phyloP scores from a whole-genome alignment of 805 yeast species.

The Yamadazyma paraphyllophila region DNA sequence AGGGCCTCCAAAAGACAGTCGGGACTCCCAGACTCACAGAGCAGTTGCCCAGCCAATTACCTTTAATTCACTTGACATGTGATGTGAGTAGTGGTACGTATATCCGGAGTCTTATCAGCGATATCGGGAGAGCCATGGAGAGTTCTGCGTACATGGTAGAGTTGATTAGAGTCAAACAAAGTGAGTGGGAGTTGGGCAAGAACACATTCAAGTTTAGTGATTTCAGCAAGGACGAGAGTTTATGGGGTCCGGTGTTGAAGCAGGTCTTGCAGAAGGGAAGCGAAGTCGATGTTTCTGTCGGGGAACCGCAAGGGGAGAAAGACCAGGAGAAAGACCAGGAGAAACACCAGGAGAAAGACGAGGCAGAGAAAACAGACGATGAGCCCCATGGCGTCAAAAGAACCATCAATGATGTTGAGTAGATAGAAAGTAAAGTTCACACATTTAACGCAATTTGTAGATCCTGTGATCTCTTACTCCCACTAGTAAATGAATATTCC shows the following conservation, averaged over 20 bases:
- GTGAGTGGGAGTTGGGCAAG: conserved; percentile 75
- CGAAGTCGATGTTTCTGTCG: conserved; percentile 20
- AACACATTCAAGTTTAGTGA: conserved; percentile 68
- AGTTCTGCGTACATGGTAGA: conserved; percentile 87
- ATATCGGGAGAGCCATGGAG: conserved; percentile 76
- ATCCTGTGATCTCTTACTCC: no score
- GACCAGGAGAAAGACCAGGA: conserved; percentile 6
- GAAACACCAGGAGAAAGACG: no score
- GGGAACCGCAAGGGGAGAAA: neutral
- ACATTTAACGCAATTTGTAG: no score
- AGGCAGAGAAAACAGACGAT: neutral
- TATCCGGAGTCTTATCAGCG: conserved; percentile 86
- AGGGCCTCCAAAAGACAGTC: conserved; percentile 36
- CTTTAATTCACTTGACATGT: conserved; percentile 69
- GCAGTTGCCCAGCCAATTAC: conserved; percentile 52
- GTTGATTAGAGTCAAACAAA: conserved; percentile 70
- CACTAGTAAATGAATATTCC: no score
- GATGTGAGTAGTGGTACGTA: conserved; percentile 94
- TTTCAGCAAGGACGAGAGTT: conserved; percentile 56
- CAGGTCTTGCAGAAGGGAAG: conserved; percentile 46
- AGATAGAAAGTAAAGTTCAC: no score
- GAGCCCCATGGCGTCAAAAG: conserved; percentile 4
- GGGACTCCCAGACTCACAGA: conserved; percentile 40
- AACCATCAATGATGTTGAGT: conserved; percentile 5
- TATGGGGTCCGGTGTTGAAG: conserved; percentile 69